These are phyloP conservation scores for Lumnitzera racemosa DNA, from an alignment of 345 rosid species.

Conservation along the genomic window DNA sequence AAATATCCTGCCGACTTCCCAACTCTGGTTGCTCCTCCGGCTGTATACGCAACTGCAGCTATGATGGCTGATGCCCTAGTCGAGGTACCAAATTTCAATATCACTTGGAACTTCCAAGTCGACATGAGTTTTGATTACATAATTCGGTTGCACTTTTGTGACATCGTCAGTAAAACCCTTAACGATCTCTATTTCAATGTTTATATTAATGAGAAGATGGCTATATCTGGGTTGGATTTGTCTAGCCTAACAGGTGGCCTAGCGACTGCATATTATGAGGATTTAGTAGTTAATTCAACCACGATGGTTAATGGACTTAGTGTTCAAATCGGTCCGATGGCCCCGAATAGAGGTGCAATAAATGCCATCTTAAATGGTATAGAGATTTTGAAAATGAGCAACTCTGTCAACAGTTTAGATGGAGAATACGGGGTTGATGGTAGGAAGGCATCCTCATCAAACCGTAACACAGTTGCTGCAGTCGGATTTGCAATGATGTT, in stretches of 20 bases:
- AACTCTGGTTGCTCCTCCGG: constrained; percentile 2
- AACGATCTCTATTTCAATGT: constrained; percentile 22
- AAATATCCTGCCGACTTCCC: constrained; percentile 5
- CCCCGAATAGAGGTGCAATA: constrained; percentile 1
- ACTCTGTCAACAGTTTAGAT: constrained; percentile 17
- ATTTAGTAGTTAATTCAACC: constrained; percentile 15
- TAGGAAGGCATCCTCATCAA: not conserved
- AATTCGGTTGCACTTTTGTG: constrained; percentile 14
- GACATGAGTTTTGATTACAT: constrained; percentile 10
- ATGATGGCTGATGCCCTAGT: constrained; percentile 10
- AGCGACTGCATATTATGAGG: constrained; percentile 13
- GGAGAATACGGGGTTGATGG: constrained; percentile 16
- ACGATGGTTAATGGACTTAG: constrained; percentile 5
- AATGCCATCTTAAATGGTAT: constrained; percentile 17
- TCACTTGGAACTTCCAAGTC: constrained; percentile 17
- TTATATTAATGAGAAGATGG: constrained; percentile 12
- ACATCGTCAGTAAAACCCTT: constrained; percentile 12
- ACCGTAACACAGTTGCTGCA: constrained; percentile 6
- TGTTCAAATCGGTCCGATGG: constrained; percentile 15
- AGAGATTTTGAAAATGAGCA: constrained; percentile 16
- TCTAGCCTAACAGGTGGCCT: constrained; percentile 8
- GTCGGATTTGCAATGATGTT: constrained; percentile 22
- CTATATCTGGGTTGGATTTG: constrained; percentile 13
- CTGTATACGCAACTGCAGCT: constrained; percentile 10
- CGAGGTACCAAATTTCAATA: constrained; percentile 9